phyloP scores from a whole-genome alignment of 306 rosid genomes.

The Heteromeles arbutifolia region DNA sequence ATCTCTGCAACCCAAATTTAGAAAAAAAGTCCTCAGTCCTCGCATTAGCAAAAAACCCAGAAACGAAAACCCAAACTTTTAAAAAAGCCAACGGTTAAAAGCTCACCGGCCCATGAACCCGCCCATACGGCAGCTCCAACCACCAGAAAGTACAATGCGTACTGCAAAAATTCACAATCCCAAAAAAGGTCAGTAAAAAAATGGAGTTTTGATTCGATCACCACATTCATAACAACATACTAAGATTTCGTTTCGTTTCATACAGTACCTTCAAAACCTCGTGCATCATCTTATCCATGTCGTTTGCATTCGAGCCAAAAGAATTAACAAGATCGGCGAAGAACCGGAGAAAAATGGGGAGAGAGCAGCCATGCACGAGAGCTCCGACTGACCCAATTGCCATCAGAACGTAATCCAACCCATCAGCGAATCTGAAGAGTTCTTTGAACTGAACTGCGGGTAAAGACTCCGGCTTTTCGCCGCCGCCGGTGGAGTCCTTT shows the following conservation, averaged over 20 bases:
- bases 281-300: conserved; percentile 77
- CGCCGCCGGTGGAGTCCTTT: conserved; percentile 27
- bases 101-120: conserved; percentile 94
- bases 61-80: neutral
- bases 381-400: conserved; percentile 84
- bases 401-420: conserved; percentile 78
- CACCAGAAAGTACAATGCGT: conserved; percentile 89
- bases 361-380: conserved; percentile 82
- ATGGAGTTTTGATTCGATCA: neutral
- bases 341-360: conserved; percentile 89
- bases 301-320: conserved; percentile 79
- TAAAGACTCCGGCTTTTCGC: conserved; percentile 45
- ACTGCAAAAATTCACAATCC: conserved; percentile 45
- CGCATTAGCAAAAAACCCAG: neutral
- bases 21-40: neutral
- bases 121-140: conserved; percentile 99
- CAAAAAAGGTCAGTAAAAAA: neutral
- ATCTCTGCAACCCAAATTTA: conserved; percentile 53
- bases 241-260: too few species aligned
- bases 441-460: conserved; percentile 53
- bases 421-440: conserved; percentile 90
- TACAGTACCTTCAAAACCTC: conserved; percentile 74
- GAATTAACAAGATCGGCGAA: conserved; percentile 98
- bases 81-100: neutral
- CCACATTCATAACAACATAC: too few species aligned